Base-by-base conservation (phyloP, 2,329 filamentous ascomycete species). In the Pseudogymnoascus sp. region DNA sequence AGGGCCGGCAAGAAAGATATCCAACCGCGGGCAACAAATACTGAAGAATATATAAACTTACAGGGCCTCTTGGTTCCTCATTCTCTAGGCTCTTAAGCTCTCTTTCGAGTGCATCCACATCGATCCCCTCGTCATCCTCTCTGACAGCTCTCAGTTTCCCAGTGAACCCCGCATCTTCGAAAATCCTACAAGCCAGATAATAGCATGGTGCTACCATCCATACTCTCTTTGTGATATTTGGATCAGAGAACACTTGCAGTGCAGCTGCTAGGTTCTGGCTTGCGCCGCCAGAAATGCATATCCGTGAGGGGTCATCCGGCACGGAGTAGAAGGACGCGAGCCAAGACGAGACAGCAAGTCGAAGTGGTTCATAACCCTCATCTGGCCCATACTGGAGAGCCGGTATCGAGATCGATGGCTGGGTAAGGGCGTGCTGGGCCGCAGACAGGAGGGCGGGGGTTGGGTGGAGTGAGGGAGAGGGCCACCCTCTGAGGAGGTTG, bases 171-270 rank as follows among this genome's bases (percentile, higher is more conserved):
- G 80, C 78, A 72, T 90, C 87, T 56, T 86, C 79, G 67, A 90
- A 86, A 18, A 89, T 84, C 1, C 82, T 78, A 69, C 85, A 87
- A 0, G 83, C 84, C 12, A 89, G 76, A 73, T 86, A 84, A 70
- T 89, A 90, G 1, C 82, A 83, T 2, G 87, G 87, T 35, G 83
- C 82, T 0, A 88, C 82, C 73, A 89, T 80, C 81, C 84, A 90
- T 18, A 89, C 76, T 69, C 80, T 79, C 21, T 82, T 77, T 8
- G 87, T 90, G 70, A 83, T 86, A 1, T 77, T 70, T 0, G 85
- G 83, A 70, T 90, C 87, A 0, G 86, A 83, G 69, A 86, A 89
- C 12, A 84, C 83, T 67, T 83, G 80, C 23, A 90, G 76, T 10
- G 89, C 75, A 65, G 79, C 84, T 0, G 82, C 84, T 4, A 90